Base-by-base conservation (phyloP, 2,329 filamentous ascomycete genomes). In the Botryotinia globosa region DNA sequence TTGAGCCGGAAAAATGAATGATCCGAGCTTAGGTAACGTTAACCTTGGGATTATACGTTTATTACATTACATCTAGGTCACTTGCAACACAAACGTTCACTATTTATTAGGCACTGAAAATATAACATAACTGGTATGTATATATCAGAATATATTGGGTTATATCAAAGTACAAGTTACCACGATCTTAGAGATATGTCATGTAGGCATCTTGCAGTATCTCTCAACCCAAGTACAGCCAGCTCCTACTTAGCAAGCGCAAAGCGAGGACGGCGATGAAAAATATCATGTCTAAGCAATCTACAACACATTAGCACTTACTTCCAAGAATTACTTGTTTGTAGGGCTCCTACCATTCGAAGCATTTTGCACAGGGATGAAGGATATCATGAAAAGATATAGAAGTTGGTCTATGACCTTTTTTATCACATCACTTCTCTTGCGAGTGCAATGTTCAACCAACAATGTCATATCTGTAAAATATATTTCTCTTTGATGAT, bases 1-100 rank as follows among this genome's bases (percentile, higher is more conserved):
- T 67, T 56, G 65, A 56, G 65, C 9, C 65, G 65, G 65, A 67
- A 20, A 67, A 67, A 67, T 32, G 65, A 67, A 67, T 42, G 25
- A 16, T 37, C 65, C 34, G 39, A 54, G 51, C 51, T 54, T 54
- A 18, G 12, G 48, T n/a, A 51, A 51, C n/a, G 12, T 25, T n/a
- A 51, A 51, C n/a, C n/a, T 54, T 54, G n/a, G n/a, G 25, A 54
- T 54, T 16, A 51, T 12, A n/a, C n/a, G n/a, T n/a, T n/a, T n/a
- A n/a, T n/a, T n/a, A n/a, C n/a, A 48, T 48, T 25, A 25, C 20
- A 48, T 48, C 12, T 7, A n/a, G 34, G 34, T 48, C 9, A 16
- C 22, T 25, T 48, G 22, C 20, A 48, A 45, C 44, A 51, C 16
- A 37, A 18, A 1, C 32, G 3, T 34, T 12, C 22, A 25, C 32